phyloP scores from a whole-genome alignment of 805 yeast species.

The Myxozyma neglecta region DNA sequence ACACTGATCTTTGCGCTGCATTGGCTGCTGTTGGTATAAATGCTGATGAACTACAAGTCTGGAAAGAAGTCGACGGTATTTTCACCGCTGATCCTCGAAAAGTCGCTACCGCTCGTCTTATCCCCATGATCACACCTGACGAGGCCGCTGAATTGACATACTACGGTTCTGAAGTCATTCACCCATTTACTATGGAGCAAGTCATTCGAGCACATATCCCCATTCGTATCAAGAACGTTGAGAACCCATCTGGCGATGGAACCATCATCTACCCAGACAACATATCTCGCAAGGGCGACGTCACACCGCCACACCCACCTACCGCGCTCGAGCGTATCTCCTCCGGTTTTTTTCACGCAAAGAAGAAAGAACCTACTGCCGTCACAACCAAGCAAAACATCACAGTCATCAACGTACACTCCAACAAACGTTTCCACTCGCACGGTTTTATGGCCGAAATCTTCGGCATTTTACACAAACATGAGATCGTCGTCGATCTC shows the following conservation, averaged over 20 bases:
- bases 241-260: slow-evolving; percentile 89
- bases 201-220: slow-evolving; percentile 95
- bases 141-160: slow-evolving; percentile 98
- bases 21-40: slow-evolving; percentile 86
- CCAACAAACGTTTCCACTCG: slow-evolving; percentile 86
- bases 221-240: slow-evolving; percentile 93
- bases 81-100: slow-evolving; percentile 98
- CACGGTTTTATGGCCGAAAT: slow-evolving; percentile 94
- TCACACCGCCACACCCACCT: slow-evolving; percentile 95
- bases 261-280: slow-evolving; percentile 93
- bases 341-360: slow-evolving; percentile 42
- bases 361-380: slow-evolving; percentile 69
- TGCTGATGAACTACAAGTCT: slow-evolving; percentile 93
- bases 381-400: slow-evolving; percentile 93
- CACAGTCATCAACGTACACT: slow-evolving; percentile 87
- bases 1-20: slow-evolving; percentile 97
- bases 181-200: slow-evolving; percentile 99
- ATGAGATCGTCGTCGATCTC: slow-evolving; percentile 85
- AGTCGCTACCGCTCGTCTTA: slow-evolving; percentile 81
- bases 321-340: slow-evolving; percentile 58
- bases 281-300: slow-evolving; percentile 78
- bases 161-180: slow-evolving; percentile 97
- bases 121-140: slow-evolving; percentile 91
- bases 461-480: slow-evolving; percentile 80
- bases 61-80: slow-evolving; percentile 99